phyloP scores from a whole-genome alignment of 257 asterid genomes.

The Perilla frutescens region DNA sequence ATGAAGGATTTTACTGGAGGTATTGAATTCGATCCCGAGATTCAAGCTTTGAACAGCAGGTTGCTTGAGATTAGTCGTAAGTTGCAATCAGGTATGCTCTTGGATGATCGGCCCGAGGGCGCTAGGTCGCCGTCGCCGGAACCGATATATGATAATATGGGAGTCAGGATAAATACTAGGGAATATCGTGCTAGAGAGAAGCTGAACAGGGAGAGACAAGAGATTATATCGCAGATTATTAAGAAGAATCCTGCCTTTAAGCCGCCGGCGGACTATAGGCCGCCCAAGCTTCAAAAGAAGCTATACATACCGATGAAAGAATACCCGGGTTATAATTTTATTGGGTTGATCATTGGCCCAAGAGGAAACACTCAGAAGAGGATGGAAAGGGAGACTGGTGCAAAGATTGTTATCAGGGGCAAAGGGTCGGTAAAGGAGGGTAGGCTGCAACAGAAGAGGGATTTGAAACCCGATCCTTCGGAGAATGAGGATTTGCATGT shows the following conservation, averaged over 20 bases:
- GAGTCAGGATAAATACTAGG: constrained; percentile 88
- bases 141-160: constrained; percentile 89
- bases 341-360: constrained; percentile 91
- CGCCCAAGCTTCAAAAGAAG: constrained; percentile 93
- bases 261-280: constrained; percentile 99
- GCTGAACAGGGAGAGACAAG: constrained; percentile 87
- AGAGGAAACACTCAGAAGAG: constrained; percentile 97
- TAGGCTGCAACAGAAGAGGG: constrained; percentile 89
- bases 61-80: constrained; percentile 86
- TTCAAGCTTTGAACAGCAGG: constrained; percentile 83
- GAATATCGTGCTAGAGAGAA: constrained; percentile 94
- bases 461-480: constrained; percentile 78
- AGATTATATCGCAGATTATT: constrained; percentile 80
- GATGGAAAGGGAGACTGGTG: constrained; percentile 96
- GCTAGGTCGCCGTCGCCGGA: constrained; percentile 98
- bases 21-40: constrained; percentile 88
- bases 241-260: constrained; percentile 93
- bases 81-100: constrained; percentile 82
- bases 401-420: constrained; percentile 94
- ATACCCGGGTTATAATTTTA: constrained; percentile 92
- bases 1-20: constrained; percentile 85
- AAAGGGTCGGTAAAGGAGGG: constrained; percentile 97
- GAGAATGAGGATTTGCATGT: constrained; percentile 98
- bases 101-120: constrained; percentile 92
- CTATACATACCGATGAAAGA: constrained; percentile 94